A percentile compares a stretch with the other conserved stretches of the same genome.
Conservation (phyloP, 306 rosid genomes). For the Quercus robur region DNA sequence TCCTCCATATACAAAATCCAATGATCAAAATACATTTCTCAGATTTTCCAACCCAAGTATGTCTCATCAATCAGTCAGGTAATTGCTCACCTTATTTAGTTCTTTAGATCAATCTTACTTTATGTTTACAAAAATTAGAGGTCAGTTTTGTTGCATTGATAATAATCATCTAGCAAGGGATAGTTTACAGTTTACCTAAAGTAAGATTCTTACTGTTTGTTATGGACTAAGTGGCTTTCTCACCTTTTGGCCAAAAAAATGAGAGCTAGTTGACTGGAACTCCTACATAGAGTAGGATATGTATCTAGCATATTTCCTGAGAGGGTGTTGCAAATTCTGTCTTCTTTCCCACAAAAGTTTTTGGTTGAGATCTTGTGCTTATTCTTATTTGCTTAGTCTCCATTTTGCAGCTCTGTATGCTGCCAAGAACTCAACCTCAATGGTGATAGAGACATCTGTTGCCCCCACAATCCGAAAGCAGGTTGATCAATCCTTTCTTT, state of each 20-base stretch:
- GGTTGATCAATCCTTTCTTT: conserved; percentile 53
- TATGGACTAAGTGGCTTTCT: conserved; percentile 3
- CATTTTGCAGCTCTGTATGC: conserved; percentile 57
- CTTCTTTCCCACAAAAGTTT: conserved; percentile 40
- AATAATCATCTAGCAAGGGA: neutral
- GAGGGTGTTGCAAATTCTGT: conserved; percentile 25
- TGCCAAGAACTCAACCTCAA: conserved; percentile 41
- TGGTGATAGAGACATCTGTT: conserved; percentile 49
- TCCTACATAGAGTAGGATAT: conserved; percentile 23
- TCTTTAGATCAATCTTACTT: neutral
- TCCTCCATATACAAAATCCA: conserved; percentile 9
- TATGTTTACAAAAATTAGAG: neutral
- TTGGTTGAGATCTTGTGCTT: conserved; percentile 42
- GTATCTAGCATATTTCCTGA: conserved; percentile 19
- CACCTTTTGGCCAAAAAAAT: conserved; percentile 10
- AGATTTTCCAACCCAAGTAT: neutral
- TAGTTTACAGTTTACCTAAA: neutral
- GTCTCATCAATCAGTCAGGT: conserved; percentile 18
- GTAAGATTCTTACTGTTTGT: neutral
- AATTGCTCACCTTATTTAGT: neutral
- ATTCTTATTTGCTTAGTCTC: conserved; percentile 62
- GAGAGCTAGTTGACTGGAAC: conserved; percentile 20
- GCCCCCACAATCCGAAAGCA: conserved; percentile 40
- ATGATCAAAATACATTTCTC: conserved; percentile 3
- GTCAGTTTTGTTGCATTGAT: conserved; percentile 13